phyloP scores from a whole-genome alignment of 805 yeast species.

The Kluyveromyces dobzhanskii region DNA sequence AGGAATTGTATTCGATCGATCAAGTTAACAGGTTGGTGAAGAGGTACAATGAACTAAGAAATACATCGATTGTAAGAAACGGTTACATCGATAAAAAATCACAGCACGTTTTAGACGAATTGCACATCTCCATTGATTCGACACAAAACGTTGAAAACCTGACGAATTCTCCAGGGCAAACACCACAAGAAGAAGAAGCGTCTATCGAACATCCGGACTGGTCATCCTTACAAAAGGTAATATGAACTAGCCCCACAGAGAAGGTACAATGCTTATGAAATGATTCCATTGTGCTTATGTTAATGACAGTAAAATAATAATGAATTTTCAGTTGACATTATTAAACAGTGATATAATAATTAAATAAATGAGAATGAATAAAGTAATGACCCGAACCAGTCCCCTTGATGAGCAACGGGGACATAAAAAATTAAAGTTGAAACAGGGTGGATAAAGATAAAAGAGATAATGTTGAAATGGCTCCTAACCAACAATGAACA shows the following conservation, averaged over 20 bases:
- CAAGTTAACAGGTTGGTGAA: constrained; percentile 8
- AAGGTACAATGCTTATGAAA: no score
- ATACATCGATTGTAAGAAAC: constrained; percentile 5
- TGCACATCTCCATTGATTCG: neutral
- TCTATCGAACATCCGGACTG: constrained; percentile 5
- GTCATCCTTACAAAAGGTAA: constrained; percentile 3
- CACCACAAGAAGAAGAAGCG: neutral
- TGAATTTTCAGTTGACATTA: neutral
- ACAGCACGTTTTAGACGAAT: neutral
- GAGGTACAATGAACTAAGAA: constrained; percentile 1
- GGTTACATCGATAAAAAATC: constrained; percentile 4
- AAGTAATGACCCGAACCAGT: constrained; percentile 3
- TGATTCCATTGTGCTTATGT: no score
- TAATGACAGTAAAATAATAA: neutral
- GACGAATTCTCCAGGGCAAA: neutral
- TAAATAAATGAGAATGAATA: constrained; percentile 3
- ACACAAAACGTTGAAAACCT: neutral
- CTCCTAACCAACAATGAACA: no score
- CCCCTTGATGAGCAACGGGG: neutral
- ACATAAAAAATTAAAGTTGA: neutral
- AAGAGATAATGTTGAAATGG: neutral
- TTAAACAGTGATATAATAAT: constrained; percentile 1
- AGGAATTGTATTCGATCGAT: constrained; percentile 21
- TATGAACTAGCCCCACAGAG: neutral
- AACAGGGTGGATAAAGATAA: neutral